Conservation (phyloP, 139 green algal species). For the Chloropicon primus region DNA sequence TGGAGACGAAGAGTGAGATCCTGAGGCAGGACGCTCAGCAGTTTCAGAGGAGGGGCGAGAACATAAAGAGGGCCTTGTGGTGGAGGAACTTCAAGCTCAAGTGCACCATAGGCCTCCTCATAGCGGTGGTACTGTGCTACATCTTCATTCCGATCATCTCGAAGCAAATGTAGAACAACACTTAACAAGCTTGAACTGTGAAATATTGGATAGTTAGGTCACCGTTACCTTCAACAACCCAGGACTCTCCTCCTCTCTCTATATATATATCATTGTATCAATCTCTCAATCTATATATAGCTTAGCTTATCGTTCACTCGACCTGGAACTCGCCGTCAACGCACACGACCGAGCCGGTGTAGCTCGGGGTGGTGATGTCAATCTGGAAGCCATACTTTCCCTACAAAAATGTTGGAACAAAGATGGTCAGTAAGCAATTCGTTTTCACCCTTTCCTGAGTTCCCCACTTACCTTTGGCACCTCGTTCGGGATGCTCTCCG, state of each 20-base stretch:
- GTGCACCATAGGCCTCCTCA: slow-evolving; percentile 6
- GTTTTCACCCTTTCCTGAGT: no score
- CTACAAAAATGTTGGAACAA: no score
- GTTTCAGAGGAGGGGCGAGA: slow-evolving; percentile 9
- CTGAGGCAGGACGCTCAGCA: slow-evolving; percentile 6
- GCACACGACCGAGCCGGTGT: background rate
- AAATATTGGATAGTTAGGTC: no score
- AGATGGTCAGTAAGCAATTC: no score
- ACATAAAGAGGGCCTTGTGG: slow-evolving; percentile 7
- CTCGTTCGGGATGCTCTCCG: background rate
- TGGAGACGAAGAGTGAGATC: slow-evolving; percentile 14
- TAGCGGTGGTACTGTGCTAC: slow-evolving; percentile 7
- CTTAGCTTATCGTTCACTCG: background rate
- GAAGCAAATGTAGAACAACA: slow-evolving; percentile 1
- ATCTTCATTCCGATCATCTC: slow-evolving; percentile 15
- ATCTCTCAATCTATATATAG: no score
- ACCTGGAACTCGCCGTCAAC: background rate
- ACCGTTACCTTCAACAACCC: no score
- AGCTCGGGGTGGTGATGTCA: background rate
- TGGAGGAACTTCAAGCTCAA: slow-evolving; percentile 16
- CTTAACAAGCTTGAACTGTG: no score
- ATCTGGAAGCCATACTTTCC: background rate
- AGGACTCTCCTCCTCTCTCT: no score
- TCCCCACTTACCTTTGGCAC: background rate
- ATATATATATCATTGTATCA: no score